phyloP scores from a whole-genome alignment of 148 eudicot species.

The Linanthus parryae region DNA sequence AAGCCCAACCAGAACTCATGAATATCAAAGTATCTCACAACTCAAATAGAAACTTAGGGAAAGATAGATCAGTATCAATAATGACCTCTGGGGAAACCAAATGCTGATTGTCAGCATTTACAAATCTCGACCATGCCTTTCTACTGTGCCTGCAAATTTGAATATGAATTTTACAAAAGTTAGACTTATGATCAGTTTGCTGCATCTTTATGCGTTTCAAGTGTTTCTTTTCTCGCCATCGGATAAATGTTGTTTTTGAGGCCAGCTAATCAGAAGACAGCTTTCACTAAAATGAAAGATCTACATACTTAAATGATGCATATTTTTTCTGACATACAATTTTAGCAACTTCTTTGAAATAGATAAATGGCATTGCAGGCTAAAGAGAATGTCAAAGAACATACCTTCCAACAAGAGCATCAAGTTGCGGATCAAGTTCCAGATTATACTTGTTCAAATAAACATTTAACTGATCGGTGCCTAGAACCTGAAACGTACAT shows the following conservation, averaged over 20 bases:
- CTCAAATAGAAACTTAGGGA: background rate
- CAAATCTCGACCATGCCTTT: conserved; percentile 90
- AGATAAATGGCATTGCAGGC: background rate
- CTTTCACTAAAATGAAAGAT: background rate
- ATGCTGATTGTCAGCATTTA: conserved; percentile 88
- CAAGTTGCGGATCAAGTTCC: conserved; percentile 40
- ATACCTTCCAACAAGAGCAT: conserved; percentile 39
- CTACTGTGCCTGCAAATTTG: conserved; percentile 86
- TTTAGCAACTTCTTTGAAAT: background rate
- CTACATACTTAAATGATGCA: background rate
- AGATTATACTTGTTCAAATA: conserved; percentile 33
- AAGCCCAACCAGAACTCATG: conserved; percentile 2
- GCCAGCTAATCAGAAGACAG: no score
- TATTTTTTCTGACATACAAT: background rate
- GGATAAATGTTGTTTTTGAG: no score
- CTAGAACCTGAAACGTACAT: conserved; percentile 26
- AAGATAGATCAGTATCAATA: background rate
- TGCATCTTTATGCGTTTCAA: background rate
- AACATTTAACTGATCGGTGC: conserved; percentile 39
- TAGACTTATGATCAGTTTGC: background rate
- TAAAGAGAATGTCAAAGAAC: background rate
- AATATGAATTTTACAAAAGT: background rate
- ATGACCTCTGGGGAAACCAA: conserved; percentile 83
- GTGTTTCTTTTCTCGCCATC: background rate
- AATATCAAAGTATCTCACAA: background rate